Evolutionary conservation across 441 rosid genomes (phyloP).

Genomic region (Erodium texanum): DNA sequence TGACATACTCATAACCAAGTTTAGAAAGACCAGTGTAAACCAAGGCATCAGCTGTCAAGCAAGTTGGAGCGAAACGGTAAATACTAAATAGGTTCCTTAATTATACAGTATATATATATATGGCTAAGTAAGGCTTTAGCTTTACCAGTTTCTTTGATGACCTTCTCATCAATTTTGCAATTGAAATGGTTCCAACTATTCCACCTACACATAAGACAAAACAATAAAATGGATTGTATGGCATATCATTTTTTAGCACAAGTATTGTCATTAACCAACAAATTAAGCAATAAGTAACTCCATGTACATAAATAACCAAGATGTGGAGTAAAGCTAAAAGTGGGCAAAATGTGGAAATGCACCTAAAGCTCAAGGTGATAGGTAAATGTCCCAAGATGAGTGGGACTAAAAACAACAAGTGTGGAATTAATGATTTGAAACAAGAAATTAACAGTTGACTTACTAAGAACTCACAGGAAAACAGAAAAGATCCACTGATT

Average conservation of each 20-base stretch:
- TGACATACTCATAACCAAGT: slow-evolving; percentile 71
- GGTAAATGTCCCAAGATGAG: too few species aligned
- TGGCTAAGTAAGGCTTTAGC: not conserved
- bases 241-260: too few species aligned
- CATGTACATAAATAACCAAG: too few species aligned
- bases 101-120: not conserved
- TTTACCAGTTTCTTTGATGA: slow-evolving; percentile 67
- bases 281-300: too few species aligned
- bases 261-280: too few species aligned
- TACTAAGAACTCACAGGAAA: not conserved
- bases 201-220: slow-evolving; percentile 40
- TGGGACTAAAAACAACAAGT: too few species aligned
- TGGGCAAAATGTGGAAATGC: too few species aligned
- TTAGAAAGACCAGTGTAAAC: slow-evolving; percentile 67
- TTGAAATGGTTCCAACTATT: slow-evolving; percentile 77
- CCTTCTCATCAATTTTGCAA: slow-evolving; percentile 52
- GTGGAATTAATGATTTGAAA: too few species aligned
- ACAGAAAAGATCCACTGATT: not conserved
- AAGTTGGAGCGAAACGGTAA: slow-evolving; percentile 5
- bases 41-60: slow-evolving; percentile 65
- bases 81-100: not conserved
- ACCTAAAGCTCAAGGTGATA: too few species aligned
- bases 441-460: too few species aligned
- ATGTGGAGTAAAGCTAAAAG: too few species aligned
- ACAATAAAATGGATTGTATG: not conserved